Conservation (phyloP, 352 stramenopile species). For the Blastocystis sp. region DNA sequence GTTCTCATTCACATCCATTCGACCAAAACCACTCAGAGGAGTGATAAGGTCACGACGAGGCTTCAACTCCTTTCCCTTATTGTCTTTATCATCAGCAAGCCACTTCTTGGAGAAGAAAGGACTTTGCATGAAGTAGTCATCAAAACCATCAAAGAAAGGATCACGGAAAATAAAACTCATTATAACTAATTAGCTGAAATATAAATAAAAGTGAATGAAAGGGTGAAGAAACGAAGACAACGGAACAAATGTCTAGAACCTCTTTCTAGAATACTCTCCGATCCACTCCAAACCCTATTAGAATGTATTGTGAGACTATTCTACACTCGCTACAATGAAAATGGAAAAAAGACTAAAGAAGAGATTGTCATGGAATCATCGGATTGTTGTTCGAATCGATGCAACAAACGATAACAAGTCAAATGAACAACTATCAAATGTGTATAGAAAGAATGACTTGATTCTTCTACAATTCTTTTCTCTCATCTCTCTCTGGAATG, state of each 20-base stretch:
- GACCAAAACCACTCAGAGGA: slow-evolving; percentile 49
- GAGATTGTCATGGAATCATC: neutral
- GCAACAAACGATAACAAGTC: neutral
- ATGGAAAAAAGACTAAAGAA: neutral
- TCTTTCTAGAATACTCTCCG: slow-evolving; percentile 10
- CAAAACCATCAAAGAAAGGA: slow-evolving; percentile 58
- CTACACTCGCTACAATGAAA: neutral
- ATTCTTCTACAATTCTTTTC: too few species aligned
- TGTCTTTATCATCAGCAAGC: neutral
- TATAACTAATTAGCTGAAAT: neutral
- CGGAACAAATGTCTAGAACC: slow-evolving; percentile 1
- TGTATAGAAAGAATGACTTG: too few species aligned
- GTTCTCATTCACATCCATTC: slow-evolving; percentile 52
- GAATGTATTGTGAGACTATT: neutral
- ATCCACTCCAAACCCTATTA: neutral
- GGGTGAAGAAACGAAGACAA: neutral
- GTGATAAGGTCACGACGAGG: slow-evolving; percentile 31
- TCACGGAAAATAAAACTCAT: slow-evolving; percentile 48
- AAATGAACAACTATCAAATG: too few species aligned
- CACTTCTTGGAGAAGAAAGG: too few species aligned
- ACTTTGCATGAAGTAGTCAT: slow-evolving; percentile 2
- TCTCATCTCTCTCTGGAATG: too few species aligned
- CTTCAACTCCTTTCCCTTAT: neutral
- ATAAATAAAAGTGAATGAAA: neutral
- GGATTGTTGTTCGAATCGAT: neutral